Percentiles rank a stretch among this genome's conserved stretches.
phyloP scores from a whole-genome alignment of 768 basidiomycete species.

The Lentinula lateritia region DNA sequence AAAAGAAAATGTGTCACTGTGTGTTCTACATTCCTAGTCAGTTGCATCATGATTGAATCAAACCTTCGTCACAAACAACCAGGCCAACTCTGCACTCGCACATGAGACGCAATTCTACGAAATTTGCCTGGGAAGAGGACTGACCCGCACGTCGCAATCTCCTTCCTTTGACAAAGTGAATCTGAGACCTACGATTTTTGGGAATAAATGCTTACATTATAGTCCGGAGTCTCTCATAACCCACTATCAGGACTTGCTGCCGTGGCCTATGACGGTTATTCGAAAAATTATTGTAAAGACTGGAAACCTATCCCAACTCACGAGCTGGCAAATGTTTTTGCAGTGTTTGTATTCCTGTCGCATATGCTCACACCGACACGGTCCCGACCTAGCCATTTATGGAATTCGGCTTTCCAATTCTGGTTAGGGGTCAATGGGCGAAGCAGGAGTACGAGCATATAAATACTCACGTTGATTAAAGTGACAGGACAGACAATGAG shows the following conservation, averaged over 20 bases:
- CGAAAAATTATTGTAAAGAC: slow-evolving; percentile 13
- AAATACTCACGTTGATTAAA: slow-evolving; percentile 60
- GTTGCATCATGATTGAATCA: neutral
- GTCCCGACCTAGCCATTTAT: slow-evolving; percentile 79
- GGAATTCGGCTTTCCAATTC: slow-evolving; percentile 96
- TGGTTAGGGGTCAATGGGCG: slow-evolving; percentile 20
- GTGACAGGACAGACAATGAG: slow-evolving; percentile 94
- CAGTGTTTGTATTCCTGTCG: slow-evolving; percentile 32
- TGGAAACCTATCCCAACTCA: neutral
- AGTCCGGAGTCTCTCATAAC: slow-evolving; percentile 85
- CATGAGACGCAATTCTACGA: neutral
- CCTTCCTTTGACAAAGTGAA: slow-evolving; percentile 29
- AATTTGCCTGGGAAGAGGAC: slow-evolving; percentile 14
- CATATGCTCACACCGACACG: slow-evolving; percentile 40
- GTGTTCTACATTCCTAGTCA: neutral
- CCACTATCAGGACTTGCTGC: slow-evolving; percentile 87
- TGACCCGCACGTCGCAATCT: slow-evolving; percentile 62
- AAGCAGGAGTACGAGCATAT: neutral
- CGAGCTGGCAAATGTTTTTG: neutral
- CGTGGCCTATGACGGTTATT: slow-evolving; percentile 40
- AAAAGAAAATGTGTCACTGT: neutral
- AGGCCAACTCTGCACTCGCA: slow-evolving; percentile 66
- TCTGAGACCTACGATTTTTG: neutral
- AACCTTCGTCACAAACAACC: slow-evolving; percentile 94
- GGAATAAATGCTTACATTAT: slow-evolving; percentile 54